Percentiles rank a stretch among this genome's conserved stretches.
Conservation (phyloP, 768 basidiomycete species). For the Russula griseocarnosa region DNA sequence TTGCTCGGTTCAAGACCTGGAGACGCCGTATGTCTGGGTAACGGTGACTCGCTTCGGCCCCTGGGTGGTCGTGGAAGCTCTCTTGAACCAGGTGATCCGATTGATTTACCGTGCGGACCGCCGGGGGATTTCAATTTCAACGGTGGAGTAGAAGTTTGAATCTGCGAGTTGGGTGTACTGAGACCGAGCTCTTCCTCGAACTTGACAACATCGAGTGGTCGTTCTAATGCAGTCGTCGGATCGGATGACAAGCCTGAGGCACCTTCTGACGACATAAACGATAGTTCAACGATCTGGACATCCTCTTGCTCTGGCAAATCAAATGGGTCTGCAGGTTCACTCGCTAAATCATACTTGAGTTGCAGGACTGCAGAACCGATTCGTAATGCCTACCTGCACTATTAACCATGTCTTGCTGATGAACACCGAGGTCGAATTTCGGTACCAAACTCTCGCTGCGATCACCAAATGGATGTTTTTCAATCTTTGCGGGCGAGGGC, state of each 20-base stretch:
- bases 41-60: slow-evolving; percentile 23
- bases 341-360: slow-evolving; percentile 27
- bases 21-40: slow-evolving; percentile 3
- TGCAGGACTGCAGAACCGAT: background rate
- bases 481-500: slow-evolving; percentile 42
- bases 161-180: slow-evolving; percentile 20
- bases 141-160: slow-evolving; percentile 25
- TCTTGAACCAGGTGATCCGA: slow-evolving; percentile 17
- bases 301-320: slow-evolving; percentile 32
- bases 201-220: slow-evolving; percentile 38
- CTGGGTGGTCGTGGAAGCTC: slow-evolving; percentile 24
- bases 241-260: slow-evolving; percentile 23
- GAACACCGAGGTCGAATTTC: slow-evolving; percentile 34
- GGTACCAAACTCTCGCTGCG: slow-evolving; percentile 37
- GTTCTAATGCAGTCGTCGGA: slow-evolving; percentile 35
- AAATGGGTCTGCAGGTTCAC: slow-evolving; percentile 34
- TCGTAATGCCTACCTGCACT: slow-evolving; percentile 12
- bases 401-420: slow-evolving; percentile 3
- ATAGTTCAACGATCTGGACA: slow-evolving; percentile 32
- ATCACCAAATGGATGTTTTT: slow-evolving; percentile 22
- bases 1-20: background rate
- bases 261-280: slow-evolving; percentile 30
- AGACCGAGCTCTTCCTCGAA: slow-evolving; percentile 30
- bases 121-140: slow-evolving; percentile 14
- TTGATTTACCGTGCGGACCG: slow-evolving; percentile 8